A percentile compares a stretch with the other conserved stretches of the same genome.
phyloP scores from a whole-genome alignment of 768 basidiomycete species.

The Pholiota molesta region DNA sequence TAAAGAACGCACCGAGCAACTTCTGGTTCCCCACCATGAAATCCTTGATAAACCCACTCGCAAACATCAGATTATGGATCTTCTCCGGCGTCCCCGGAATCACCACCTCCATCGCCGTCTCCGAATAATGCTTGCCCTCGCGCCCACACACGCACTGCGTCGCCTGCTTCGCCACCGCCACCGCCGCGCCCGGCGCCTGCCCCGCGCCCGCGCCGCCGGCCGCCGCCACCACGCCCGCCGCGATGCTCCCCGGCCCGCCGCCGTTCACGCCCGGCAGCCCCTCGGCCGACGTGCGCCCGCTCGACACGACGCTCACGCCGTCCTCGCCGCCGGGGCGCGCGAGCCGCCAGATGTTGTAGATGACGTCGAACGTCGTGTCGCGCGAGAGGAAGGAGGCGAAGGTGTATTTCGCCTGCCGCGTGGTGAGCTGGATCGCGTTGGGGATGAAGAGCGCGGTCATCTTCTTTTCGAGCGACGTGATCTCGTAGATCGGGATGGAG shows the following conservation, averaged over 20 bases:
- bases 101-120: constrained; percentile 75
- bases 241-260: constrained; percentile 10
- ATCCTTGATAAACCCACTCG: constrained; percentile 93
- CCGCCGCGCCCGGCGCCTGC: background rate
- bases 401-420: constrained; percentile 81
- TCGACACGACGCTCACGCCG: constrained; percentile 38
- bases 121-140: constrained; percentile 68
- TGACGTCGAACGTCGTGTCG: constrained; percentile 95
- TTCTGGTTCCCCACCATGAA: constrained; percentile 92
- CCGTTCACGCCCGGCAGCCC: constrained; percentile 20
- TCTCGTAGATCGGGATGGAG: constrained; percentile 51
- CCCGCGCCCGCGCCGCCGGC: constrained; percentile 7
- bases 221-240: constrained; percentile 5
- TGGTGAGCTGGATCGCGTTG: constrained; percentile 91
- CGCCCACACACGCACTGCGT: constrained; percentile 78
- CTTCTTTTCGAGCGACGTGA: constrained; percentile 87
- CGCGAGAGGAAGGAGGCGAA: constrained; percentile 97
- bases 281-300: constrained; percentile 38
- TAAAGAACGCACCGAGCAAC: constrained; percentile 65
- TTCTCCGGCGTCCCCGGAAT: constrained; percentile 93
- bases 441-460: constrained; percentile 99
- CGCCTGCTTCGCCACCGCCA: constrained; percentile 45
- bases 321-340: constrained; percentile 67
- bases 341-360: constrained; percentile 94
- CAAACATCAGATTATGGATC: constrained; percentile 95